Percentiles rank a stretch among this genome's conserved stretches.
Conservation (phyloP, 768 basidiomycete genomes). For the Boletus rufocinnamomeus region DNA sequence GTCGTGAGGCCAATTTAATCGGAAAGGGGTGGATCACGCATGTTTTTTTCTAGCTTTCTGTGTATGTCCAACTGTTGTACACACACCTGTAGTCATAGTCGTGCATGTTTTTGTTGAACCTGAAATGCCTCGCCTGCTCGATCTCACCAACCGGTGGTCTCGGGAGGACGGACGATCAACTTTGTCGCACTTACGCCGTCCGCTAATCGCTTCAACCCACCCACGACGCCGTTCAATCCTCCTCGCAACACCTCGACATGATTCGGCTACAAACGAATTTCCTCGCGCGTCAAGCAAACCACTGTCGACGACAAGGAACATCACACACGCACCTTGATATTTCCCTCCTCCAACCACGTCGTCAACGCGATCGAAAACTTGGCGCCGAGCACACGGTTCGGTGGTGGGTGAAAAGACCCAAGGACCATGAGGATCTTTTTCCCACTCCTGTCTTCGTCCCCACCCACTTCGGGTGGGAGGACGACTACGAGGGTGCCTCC, state of each 20-base stretch:
- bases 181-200: constrained; percentile 41
- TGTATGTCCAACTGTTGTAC: no score
- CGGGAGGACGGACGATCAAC: constrained; percentile 14
- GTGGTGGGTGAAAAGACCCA: constrained; percentile 9
- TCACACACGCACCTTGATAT: constrained; percentile 18
- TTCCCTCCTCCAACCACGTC: constrained; percentile 15
- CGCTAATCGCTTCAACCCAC: constrained; percentile 35
- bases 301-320: not conserved
- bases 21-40: no score
- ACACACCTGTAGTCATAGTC: constrained; percentile 4
- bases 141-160: not conserved
- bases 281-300: not conserved
- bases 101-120: not conserved
- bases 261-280: constrained; percentile 34
- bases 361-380: constrained; percentile 14
- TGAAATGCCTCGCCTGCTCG: not conserved
- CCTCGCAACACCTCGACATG: constrained; percentile 38
- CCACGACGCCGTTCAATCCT: constrained; percentile 38
- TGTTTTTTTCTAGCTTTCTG: no score
- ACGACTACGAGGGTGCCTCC: constrained; percentile 32
- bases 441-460: not conserved
- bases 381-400: constrained; percentile 8
- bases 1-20: no score
- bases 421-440: not conserved
- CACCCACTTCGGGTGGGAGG: not conserved